Percentiles rank a stretch among this genome's conserved stretches.
Conservation (phyloP, 176 grass and related monocot species). For the Saccharum officinarum region DNA sequence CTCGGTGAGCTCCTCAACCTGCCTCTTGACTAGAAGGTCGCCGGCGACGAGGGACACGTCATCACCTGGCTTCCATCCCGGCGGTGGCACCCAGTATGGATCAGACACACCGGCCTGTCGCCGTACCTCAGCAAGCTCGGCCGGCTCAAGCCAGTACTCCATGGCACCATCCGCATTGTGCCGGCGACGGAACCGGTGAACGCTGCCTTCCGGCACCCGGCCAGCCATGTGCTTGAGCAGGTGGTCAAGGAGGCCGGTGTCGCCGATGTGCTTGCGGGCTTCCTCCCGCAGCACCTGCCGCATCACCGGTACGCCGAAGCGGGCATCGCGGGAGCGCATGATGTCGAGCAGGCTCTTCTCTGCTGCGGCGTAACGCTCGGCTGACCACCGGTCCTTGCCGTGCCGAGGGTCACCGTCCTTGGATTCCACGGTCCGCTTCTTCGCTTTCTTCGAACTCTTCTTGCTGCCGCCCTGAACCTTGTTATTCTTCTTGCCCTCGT, state of each 20-base stretch:
- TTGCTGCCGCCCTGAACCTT: slow-evolving; percentile 6
- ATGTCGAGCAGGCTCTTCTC: slow-evolving; percentile 70
- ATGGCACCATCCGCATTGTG: slow-evolving; percentile 88
- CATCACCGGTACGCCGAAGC: slow-evolving; percentile 57
- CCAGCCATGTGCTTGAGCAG: slow-evolving; percentile 88
- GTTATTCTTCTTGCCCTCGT: slow-evolving; percentile 32
- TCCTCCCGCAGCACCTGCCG: slow-evolving; percentile 66
- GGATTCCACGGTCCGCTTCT: slow-evolving; percentile 45
- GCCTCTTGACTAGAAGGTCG: slow-evolving; percentile 56
- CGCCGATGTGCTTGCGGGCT: slow-evolving; percentile 84
- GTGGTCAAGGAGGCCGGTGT: slow-evolving; percentile 92
- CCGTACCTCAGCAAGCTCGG: slow-evolving; percentile 60
- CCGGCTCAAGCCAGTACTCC: slow-evolving; percentile 97
- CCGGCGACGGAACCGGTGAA: slow-evolving; percentile 64
- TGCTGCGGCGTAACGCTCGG: slow-evolving; percentile 67
- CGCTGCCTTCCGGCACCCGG: slow-evolving; percentile 56
- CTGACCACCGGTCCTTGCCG: slow-evolving; percentile 75
- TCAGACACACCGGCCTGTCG: slow-evolving; percentile 65
- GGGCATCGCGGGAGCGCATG: slow-evolving; percentile 53
- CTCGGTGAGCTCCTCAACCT: slow-evolving; percentile 61
- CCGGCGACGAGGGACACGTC: slow-evolving; percentile 41
- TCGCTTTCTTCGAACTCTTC: slow-evolving; percentile 38
- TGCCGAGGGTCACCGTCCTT: slow-evolving; percentile 46
- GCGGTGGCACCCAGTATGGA: slow-evolving; percentile 74
- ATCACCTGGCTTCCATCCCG: slow-evolving; percentile 78